Percentiles rank a stretch among this genome's conserved stretches.
Evolutionary conservation across 225 moss, liverwort and hornwort species (phyloP).

Genomic region (Neckera pumila): DNA sequence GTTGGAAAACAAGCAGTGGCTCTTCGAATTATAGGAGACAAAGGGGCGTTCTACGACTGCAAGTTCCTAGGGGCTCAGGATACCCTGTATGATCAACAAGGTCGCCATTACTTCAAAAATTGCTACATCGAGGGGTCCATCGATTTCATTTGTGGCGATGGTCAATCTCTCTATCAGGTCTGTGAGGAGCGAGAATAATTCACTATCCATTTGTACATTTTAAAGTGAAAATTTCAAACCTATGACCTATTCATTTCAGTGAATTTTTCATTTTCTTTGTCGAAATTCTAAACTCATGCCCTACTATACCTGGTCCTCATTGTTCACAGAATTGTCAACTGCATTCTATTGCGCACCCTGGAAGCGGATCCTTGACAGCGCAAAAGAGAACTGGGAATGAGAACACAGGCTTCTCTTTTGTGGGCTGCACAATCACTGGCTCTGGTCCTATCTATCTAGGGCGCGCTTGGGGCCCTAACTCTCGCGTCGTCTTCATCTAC

Average conservation of each 20-base stretch:
- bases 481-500: slow-evolving; percentile 44
- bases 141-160: slow-evolving; percentile 73
- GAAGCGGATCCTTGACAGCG: slow-evolving; percentile 48
- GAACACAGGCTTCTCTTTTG: slow-evolving; percentile 46
- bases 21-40: slow-evolving; percentile 49
- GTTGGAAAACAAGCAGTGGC: slow-evolving; percentile 58
- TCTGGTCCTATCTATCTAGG: slow-evolving; percentile 43
- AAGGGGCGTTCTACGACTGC: slow-evolving; percentile 60
- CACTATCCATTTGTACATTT: background rate
- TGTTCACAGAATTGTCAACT: slow-evolving; percentile 33
- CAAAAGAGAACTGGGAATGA: slow-evolving; percentile 45
- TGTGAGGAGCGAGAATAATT: background rate
- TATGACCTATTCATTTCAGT: background rate
- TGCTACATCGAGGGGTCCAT: slow-evolving; percentile 62
- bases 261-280: background rate
- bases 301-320: background rate
- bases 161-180: slow-evolving; percentile 47
- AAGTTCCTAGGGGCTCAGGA: slow-evolving; percentile 57
- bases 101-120: slow-evolving; percentile 67
- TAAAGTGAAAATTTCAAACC: background rate
- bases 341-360: slow-evolving; percentile 23
- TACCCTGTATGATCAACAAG: slow-evolving; percentile 56
- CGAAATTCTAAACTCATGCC: background rate
- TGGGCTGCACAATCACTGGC: slow-evolving; percentile 44
- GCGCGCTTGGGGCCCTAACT: slow-evolving; percentile 52